These are phyloP conservation scores for Pseudomassariella vexata DNA, from an alignment of 2,329 filamentous ascomycete genomes.

Conservation along the genomic window DNA sequence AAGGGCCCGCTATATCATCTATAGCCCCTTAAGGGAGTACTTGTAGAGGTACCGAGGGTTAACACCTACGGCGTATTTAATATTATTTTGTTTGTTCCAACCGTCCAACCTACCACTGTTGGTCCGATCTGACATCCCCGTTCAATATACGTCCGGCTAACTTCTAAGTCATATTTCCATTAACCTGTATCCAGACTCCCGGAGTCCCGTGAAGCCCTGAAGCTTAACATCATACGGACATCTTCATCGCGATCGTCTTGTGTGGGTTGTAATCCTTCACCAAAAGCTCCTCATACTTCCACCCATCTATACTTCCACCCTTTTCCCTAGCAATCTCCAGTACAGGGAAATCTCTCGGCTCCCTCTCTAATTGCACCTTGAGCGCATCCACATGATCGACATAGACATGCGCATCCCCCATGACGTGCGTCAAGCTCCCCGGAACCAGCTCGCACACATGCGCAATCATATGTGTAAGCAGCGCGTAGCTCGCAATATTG, in stretches of 20 bases:
- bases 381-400: slow-evolving; percentile 87
- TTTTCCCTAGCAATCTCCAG: slow-evolving; percentile 65
- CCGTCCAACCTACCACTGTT: too few relatives aligned
- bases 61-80: too few relatives aligned
- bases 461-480: slow-evolving; percentile 93
- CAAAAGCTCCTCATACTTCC: slow-evolving; percentile 82
- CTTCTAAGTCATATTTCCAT: too few relatives aligned
- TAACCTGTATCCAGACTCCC: too few relatives aligned
- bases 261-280: slow-evolving; percentile 87
- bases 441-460: slow-evolving; percentile 79
- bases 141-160: too few relatives aligned
- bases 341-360: slow-evolving; percentile 75
- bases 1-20: too few relatives aligned
- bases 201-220: too few relatives aligned
- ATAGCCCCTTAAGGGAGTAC: too few relatives aligned
- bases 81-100: too few relatives aligned
- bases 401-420: slow-evolving; percentile 98
- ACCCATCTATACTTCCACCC: slow-evolving; percentile 78
- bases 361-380: slow-evolving; percentile 70
- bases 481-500: slow-evolving; percentile 92
- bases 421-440: slow-evolving; percentile 84
- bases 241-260: slow-evolving; percentile 94
- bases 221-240: slow-evolving; percentile 67
- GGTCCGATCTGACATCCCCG: too few relatives aligned
- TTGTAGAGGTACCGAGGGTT: too few relatives aligned